Evolutionary conservation across 2,329 filamentous ascomycete species (phyloP).

Genomic region (Claviceps pazoutovae): DNA sequence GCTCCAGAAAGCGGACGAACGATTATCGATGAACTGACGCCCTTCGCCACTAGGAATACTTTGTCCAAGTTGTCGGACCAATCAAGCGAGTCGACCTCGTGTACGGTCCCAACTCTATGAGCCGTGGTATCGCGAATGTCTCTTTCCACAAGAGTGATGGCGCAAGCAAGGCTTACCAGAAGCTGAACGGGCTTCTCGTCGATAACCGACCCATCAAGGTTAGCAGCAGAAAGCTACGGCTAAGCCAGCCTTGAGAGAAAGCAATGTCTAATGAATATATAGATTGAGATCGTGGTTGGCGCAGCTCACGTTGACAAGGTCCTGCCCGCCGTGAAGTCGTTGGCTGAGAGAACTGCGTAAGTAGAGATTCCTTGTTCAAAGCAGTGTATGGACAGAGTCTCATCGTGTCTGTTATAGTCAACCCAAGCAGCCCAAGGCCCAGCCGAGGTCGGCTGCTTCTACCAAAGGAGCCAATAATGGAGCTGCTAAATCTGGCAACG

Average conservation of each 20-base stretch:
- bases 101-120: slow-evolving; percentile 83
- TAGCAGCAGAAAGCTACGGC: neutral
- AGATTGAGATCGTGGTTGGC: slow-evolving; percentile 87
- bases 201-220: slow-evolving; percentile 88
- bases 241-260: neutral
- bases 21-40: slow-evolving; percentile 48
- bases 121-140: slow-evolving; percentile 84
- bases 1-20: slow-evolving; percentile 8
- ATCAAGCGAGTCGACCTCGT: slow-evolving; percentile 86
- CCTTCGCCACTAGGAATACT: slow-evolving; percentile 78
- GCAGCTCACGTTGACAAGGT: slow-evolving; percentile 57
- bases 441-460: slow-evolving; percentile 69
- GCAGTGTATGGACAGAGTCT: neutral
- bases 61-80: slow-evolving; percentile 70
- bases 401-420: slow-evolving; percentile 2
- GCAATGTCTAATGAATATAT: slow-evolving; percentile 11
- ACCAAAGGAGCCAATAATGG: slow-evolving; percentile 38
- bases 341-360: slow-evolving; percentile 70
- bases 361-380: slow-evolving; percentile 12
- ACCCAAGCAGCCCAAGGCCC: slow-evolving; percentile 22
- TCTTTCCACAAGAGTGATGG: slow-evolving; percentile 70
- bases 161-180: slow-evolving; percentile 70
- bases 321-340: slow-evolving; percentile 49
- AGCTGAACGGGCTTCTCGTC: slow-evolving; percentile 78
- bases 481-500: slow-evolving; percentile 24